A percentile compares a stretch with the other conserved stretches of the same genome.
phyloP scores from a whole-genome alignment of 129 eudicot species.

The Artemisia argyi region DNA sequence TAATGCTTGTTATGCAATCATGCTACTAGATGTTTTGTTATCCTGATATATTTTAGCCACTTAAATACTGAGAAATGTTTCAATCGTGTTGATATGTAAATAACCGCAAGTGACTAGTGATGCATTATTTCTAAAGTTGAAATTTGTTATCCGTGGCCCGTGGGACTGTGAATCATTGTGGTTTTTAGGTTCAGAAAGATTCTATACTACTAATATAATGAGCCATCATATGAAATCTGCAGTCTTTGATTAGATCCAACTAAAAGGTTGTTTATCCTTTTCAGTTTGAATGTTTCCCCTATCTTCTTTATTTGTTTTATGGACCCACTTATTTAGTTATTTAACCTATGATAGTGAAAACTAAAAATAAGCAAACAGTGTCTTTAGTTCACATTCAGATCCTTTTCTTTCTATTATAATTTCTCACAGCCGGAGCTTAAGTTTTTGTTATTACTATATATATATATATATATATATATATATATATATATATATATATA shows the following conservation, averaged over 20 bases:
- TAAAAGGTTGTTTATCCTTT: background rate
- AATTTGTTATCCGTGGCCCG: background rate
- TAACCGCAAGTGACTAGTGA: background rate
- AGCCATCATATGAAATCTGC: constrained; percentile 4
- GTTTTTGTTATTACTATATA: background rate
- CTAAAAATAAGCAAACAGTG: too few relatives aligned
- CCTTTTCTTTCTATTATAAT: background rate
- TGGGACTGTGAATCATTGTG: too few relatives aligned
- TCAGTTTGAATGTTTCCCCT: background rate
- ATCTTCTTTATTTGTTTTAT: background rate
- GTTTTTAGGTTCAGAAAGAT: too few relatives aligned
- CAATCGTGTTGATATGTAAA: background rate
- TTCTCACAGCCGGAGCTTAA: background rate
- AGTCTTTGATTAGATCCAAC: constrained; percentile 3
- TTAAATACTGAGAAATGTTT: background rate
- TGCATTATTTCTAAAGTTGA: background rate
- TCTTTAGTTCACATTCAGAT: background rate
- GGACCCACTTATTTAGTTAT: background rate
- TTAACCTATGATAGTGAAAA: background rate
- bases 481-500: too few relatives aligned
- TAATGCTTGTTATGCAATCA: background rate
- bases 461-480: too few relatives aligned
- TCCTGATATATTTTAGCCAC: background rate
- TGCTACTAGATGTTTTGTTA: background rate
- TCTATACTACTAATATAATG: background rate